These are phyloP conservation scores for Acanthamoeba sp. DNA, from an alignment of 208 protist species.

Conservation along the genomic window DNA sequence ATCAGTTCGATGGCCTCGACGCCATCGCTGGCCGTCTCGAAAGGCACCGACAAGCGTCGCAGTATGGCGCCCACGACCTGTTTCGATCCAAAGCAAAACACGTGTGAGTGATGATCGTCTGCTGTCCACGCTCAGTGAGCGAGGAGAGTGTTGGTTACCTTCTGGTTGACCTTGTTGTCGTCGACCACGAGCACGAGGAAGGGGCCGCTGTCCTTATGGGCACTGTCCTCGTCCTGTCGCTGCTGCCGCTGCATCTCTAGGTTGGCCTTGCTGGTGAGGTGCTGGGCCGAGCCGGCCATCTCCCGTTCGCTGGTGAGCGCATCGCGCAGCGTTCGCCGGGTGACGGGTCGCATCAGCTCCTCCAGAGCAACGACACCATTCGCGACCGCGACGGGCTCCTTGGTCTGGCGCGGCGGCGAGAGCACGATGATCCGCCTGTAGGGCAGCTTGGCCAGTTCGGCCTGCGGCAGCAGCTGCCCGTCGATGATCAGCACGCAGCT, in stretches of 20 bases:
- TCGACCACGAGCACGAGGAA: slow-evolving; percentile 75
- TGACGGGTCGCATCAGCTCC: not conserved
- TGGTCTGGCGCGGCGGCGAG: not conserved
- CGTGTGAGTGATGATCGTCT: too few species aligned
- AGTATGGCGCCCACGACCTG: slow-evolving; percentile 61
- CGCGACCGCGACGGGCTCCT: not conserved
- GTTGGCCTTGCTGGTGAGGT: not conserved
- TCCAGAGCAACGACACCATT: not conserved
- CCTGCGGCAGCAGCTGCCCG: not conserved
- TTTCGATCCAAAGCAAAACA: too few species aligned
- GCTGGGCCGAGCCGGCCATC: not conserved
- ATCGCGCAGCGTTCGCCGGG: not conserved
- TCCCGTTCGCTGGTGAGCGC: not conserved
- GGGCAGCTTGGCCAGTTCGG: not conserved
- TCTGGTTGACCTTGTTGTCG: slow-evolving; percentile 75
- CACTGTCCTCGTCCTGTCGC: not conserved
- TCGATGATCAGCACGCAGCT: not conserved
- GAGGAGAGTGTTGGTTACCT: not conserved
- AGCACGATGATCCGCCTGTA: not conserved
- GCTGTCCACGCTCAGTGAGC: not conserved
- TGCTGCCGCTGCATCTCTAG: not conserved
- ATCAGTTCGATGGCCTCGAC: slow-evolving; percentile 68
- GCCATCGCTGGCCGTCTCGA: slow-evolving; percentile 45
- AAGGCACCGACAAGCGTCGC: slow-evolving; percentile 37
- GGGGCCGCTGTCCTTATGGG: not conserved